These are phyloP conservation scores for Backusella psychrophila DNA, from an alignment of 192 early-diverging fungal species.

Conservation along the genomic window DNA sequence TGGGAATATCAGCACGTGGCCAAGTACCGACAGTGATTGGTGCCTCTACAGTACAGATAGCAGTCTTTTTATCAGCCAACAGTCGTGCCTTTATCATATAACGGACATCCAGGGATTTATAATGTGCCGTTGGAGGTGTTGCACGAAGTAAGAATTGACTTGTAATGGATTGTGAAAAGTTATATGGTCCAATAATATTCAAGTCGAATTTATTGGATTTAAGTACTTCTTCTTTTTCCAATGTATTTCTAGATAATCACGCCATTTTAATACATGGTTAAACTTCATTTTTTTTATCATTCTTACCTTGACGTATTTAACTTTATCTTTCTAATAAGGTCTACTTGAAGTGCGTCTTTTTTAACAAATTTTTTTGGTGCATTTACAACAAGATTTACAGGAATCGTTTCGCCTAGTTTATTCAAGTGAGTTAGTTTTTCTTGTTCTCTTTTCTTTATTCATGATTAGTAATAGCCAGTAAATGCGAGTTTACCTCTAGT, in stretches of 20 bases:
- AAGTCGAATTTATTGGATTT: constrained; percentile 17
- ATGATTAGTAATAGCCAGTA: not conserved
- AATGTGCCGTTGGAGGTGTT: constrained; percentile 22
- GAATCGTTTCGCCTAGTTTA: constrained; percentile 15
- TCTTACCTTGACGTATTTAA: constrained; percentile 11
- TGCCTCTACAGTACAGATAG: constrained; percentile 14
- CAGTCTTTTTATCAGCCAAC: constrained; percentile 2
- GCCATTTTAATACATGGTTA: not conserved
- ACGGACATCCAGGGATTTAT: constrained; percentile 16
- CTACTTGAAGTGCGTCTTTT: constrained; percentile 12
- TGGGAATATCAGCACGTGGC: constrained; percentile 36
- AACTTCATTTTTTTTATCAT: not conserved
- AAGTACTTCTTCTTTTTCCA: constrained; percentile 10
- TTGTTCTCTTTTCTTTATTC: not conserved
- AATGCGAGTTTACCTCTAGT: constrained; percentile 18
- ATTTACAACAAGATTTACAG: constrained; percentile 13
- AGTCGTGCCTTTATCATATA: constrained; percentile 24
- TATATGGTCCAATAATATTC: constrained; percentile 27
- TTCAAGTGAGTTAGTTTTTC: not conserved
- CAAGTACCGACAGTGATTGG: constrained; percentile 38
- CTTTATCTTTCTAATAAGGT: constrained; percentile 15
- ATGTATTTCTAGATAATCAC: constrained; percentile 12
- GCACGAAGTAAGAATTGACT: constrained; percentile 22
- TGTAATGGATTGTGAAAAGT: constrained; percentile 26
- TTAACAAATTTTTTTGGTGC: constrained; percentile 3